Percentiles rank a stretch among this genome's conserved stretches.
Conservation (phyloP, 345 rosid species). For the Gossypium ekmanianum region DNA sequence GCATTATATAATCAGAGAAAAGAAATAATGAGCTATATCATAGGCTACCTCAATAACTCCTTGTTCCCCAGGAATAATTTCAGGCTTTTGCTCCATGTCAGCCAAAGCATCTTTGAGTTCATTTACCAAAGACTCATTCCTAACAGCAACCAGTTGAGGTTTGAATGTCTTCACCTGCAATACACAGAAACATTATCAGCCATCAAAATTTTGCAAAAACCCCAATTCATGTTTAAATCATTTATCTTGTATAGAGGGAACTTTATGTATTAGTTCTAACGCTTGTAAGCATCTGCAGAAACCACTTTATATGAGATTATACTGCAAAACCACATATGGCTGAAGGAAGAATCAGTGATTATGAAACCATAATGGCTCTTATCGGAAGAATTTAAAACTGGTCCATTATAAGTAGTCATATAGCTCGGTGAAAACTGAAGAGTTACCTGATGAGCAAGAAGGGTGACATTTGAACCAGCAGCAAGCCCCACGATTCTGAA, state of each 20-base stretch:
- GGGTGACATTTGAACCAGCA: conserved; percentile 92
- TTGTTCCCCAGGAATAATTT: conserved; percentile 89
- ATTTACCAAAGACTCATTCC: conserved; percentile 60
- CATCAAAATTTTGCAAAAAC: not conserved
- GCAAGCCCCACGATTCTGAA: conserved; percentile 90
- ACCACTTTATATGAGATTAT: not conserved
- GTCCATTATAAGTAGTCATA: conserved; percentile 2
- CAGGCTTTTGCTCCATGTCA: conserved; percentile 69
- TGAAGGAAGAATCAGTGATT: not conserved
- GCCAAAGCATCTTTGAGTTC: conserved; percentile 88
- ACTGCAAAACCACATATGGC: not conserved
- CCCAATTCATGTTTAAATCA: not conserved
- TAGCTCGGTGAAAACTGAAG: not conserved
- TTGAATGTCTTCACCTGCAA: conserved; percentile 76
- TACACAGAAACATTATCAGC: conserved; percentile 15
- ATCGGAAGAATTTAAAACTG: not conserved
- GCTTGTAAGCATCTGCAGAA: not conserved
- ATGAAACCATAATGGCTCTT: not conserved
- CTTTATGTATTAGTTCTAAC: too few relatives aligned
- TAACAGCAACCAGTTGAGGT: conserved; percentile 79
- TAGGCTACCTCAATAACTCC: conserved; percentile 74
- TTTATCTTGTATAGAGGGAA: not conserved
- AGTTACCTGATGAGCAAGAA: conserved; percentile 85
- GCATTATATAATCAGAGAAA: conserved; percentile 13
- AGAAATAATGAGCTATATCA: not conserved